These are phyloP conservation scores for Huntiella bhutanensis DNA, from an alignment of 2,329 filamentous ascomycete genomes.

Conservation along the genomic window DNA sequence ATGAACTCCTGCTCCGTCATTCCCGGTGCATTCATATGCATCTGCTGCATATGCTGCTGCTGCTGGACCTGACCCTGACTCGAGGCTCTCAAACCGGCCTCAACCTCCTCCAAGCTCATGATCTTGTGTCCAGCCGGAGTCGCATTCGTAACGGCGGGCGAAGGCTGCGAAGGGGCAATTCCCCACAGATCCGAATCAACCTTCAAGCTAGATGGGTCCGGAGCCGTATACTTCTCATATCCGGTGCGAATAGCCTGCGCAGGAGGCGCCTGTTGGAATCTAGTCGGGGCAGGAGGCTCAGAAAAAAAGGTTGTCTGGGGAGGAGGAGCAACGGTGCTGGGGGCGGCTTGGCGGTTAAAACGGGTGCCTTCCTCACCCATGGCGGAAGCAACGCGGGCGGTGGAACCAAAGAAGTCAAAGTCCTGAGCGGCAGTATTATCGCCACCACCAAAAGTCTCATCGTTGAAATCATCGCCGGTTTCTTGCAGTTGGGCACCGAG, in stretches of 20 bases:
- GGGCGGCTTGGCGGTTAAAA: slow-evolving; percentile 49
- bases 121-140: slow-evolving; percentile 42
- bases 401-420: slow-evolving; percentile 92
- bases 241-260: slow-evolving; percentile 54
- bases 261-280: slow-evolving; percentile 13
- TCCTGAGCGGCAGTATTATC: slow-evolving; percentile 57
- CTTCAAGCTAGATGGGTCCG: slow-evolving; percentile 72
- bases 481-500: slow-evolving; percentile 82
- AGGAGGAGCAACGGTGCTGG: slow-evolving; percentile 20
- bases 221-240: slow-evolving; percentile 79
- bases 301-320: slow-evolving; percentile 12
- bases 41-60: slow-evolving; percentile 6
- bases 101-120: slow-evolving; percentile 92
- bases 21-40: slow-evolving; percentile 4
- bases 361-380: slow-evolving; percentile 83
- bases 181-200: slow-evolving; percentile 91
- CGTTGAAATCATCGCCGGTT: slow-evolving; percentile 83
- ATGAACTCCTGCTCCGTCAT: slow-evolving; percentile 11
- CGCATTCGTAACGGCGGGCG: slow-evolving; percentile 18
- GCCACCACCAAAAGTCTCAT: slow-evolving; percentile 65
- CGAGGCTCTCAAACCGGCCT: slow-evolving; percentile 63
- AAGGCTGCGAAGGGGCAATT: slow-evolving; percentile 36
- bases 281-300: slow-evolving; percentile 12
- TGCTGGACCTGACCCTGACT: slow-evolving; percentile 22
- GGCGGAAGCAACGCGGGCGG: slow-evolving; percentile 66